These are phyloP conservation scores for Botrytis paeoniae DNA, from an alignment of 2,329 filamentous ascomycete genomes.

Conservation along the genomic window DNA sequence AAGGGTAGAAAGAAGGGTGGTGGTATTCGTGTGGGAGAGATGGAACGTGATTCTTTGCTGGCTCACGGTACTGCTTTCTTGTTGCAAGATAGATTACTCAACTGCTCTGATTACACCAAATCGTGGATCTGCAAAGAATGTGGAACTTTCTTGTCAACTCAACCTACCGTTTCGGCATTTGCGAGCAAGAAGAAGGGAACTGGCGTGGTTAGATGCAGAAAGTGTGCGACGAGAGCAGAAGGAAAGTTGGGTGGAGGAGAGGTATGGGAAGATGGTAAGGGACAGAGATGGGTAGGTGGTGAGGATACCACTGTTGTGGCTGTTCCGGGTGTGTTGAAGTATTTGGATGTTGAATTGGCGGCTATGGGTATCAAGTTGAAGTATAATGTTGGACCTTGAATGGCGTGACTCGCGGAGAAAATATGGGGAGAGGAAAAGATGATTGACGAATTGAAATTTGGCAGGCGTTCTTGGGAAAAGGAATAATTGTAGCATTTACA, in stretches of 20 bases:
- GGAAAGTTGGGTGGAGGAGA: slow-evolving; percentile 55
- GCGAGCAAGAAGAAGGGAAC: slow-evolving; percentile 63
- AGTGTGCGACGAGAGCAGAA: slow-evolving; percentile 57
- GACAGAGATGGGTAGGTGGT: slow-evolving; percentile 79
- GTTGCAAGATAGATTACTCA: slow-evolving; percentile 91
- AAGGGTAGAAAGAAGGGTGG: slow-evolving; percentile 95
- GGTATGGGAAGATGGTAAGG: slow-evolving; percentile 90
- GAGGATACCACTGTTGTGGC: slow-evolving; percentile 89
- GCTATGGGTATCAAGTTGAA: slow-evolving; percentile 96
- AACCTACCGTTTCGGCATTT: slow-evolving; percentile 70
- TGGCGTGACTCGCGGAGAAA: neutral
- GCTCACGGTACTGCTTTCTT: slow-evolving; percentile 95
- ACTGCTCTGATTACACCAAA: slow-evolving; percentile 90
- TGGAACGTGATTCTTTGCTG: slow-evolving; percentile 94
- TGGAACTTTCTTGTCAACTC: slow-evolving; percentile 85
- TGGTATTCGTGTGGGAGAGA: slow-evolving; percentile 98
- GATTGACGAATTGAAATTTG: slow-evolving; percentile 9
- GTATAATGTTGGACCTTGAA: slow-evolving; percentile 65
- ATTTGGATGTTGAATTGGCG: slow-evolving; percentile 89
- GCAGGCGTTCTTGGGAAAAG: slow-evolving; percentile 23
- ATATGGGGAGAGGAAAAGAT: neutral
- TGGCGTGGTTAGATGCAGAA: slow-evolving; percentile 72
- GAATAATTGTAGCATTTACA: slow-evolving; percentile 26
- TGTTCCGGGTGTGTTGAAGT: slow-evolving; percentile 88
- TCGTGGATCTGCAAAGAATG: slow-evolving; percentile 88